Conservation (phyloP, 345 rosid species). For the Brassica cretica region DNA sequence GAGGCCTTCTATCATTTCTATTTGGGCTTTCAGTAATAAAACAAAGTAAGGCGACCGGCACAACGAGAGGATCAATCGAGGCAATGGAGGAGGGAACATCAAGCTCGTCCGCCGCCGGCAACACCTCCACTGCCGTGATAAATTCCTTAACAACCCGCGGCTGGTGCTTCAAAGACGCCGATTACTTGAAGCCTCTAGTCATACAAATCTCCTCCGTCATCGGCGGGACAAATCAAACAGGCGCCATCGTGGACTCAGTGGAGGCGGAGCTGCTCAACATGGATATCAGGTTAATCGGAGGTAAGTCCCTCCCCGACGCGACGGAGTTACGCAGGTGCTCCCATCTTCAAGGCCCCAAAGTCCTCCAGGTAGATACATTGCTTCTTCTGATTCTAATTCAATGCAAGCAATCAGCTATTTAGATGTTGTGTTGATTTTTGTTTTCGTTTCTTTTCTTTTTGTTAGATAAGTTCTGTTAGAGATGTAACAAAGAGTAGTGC, state of each 20-base stretch:
- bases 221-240: slow-evolving; percentile 46
- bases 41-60: not conserved
- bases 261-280: slow-evolving; percentile 74
- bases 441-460: not conserved
- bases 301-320: slow-evolving; percentile 60
- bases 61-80: slow-evolving; percentile 6
- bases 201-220: slow-evolving; percentile 45
- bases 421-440: not conserved
- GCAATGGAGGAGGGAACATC: slow-evolving; percentile 40
- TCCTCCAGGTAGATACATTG: slow-evolving; percentile 60
- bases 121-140: slow-evolving; percentile 38
- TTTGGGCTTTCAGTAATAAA: not conserved
- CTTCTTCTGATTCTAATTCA: not conserved
- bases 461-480: slow-evolving; percentile 63
- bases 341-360: slow-evolving; percentile 68
- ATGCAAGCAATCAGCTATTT: not conserved
- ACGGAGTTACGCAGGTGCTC: slow-evolving; percentile 50
- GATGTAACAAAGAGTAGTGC: slow-evolving; percentile 73
- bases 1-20: not conserved
- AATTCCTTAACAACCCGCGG: slow-evolving; percentile 65
- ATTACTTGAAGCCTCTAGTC: slow-evolving; percentile 46
- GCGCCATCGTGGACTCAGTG: slow-evolving; percentile 51
- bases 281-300: slow-evolving; percentile 69
- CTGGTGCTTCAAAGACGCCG: slow-evolving; percentile 61
- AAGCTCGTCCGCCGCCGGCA: slow-evolving; percentile 28